Evolutionary conservation across 176 grass and related monocot genomes (phyloP).

Genomic region (Avena atlantica): DNA sequence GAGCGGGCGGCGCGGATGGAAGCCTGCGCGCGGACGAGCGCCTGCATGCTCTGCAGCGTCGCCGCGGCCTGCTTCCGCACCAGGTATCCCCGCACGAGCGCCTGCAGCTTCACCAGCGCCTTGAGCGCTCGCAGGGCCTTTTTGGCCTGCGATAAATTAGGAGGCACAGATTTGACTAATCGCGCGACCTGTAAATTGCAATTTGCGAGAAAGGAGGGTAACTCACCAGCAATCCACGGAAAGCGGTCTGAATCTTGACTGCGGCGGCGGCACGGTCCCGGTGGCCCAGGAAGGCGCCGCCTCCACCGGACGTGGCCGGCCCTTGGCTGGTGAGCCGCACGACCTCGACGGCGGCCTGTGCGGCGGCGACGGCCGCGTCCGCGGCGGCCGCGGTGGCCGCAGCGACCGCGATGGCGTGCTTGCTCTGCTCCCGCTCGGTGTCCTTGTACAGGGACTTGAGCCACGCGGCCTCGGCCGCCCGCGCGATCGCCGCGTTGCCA

Average conservation of each 20-base stretch:
- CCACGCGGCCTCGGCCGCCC: slow-evolving; percentile 64
- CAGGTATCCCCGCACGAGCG: slow-evolving; percentile 88
- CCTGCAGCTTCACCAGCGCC: slow-evolving; percentile 93
- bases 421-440: slow-evolving; percentile 83
- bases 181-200: background rate
- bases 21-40: slow-evolving; percentile 85
- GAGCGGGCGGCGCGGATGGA: slow-evolving; percentile 64
- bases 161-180: background rate
- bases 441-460: slow-evolving; percentile 74
- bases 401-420: slow-evolving; percentile 87
- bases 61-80: slow-evolving; percentile 77
- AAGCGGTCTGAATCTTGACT: slow-evolving; percentile 86
- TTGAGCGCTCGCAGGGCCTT: slow-evolving; percentile 91
- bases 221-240: slow-evolving; percentile 81
- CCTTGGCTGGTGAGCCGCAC: slow-evolving; percentile 84
- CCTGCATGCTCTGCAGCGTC: slow-evolving; percentile 90
- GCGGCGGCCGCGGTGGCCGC: slow-evolving; percentile 77
- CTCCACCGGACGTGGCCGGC: background rate
- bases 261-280: slow-evolving; percentile 46
- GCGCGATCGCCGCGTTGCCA: slow-evolving; percentile 44
- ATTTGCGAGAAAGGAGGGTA: background rate
- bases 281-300: background rate
- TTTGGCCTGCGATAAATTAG: slow-evolving; percentile 54
- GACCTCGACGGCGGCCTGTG: slow-evolving; percentile 84
- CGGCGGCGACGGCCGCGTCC: slow-evolving; percentile 79